Evolutionary conservation across 805 yeast species (phyloP).

Genomic region (Saccharomycopsis sp.): DNA sequence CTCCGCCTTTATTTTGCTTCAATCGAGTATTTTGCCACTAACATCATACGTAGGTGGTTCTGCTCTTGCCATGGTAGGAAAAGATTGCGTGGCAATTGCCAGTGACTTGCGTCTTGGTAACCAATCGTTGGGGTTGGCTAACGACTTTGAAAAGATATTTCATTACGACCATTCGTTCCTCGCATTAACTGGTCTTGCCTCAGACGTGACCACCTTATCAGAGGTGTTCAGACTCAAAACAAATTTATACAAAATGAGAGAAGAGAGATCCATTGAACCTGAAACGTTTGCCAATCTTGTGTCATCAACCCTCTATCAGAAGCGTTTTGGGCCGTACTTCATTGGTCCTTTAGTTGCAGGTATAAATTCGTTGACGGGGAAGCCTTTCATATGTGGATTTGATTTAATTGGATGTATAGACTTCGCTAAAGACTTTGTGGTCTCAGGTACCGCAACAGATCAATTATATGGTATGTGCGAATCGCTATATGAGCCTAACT

Average conservation of each 20-base stretch:
- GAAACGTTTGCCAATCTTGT: conserved; percentile 88
- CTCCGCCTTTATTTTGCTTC: too few species aligned
- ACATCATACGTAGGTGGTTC: conserved; percentile 61
- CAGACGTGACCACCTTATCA: conserved; percentile 82
- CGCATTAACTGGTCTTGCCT: conserved; percentile 91
- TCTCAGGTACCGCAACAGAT: conserved; percentile 93
- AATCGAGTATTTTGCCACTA: conserved; percentile 2
- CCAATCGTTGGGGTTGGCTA: conserved; percentile 87
- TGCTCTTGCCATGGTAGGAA: conserved; percentile 98
- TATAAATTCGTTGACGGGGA: conserved; percentile 66
- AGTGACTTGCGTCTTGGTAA: conserved; percentile 90
- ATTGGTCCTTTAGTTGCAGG: conserved; percentile 98
- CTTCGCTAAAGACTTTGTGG: conserved; percentile 89
- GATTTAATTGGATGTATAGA: conserved; percentile 97
- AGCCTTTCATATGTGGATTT: conserved; percentile 92
- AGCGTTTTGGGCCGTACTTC: conserved; percentile 93
- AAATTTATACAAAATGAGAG: conserved; percentile 82
- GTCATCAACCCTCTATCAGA: conserved; percentile 82
- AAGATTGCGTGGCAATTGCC: conserved; percentile 97
- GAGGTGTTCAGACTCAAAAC: conserved; percentile 80
- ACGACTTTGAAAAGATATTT: conserved; percentile 89
- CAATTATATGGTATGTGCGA: conserved; percentile 99
- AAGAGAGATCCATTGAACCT: conserved; percentile 90
- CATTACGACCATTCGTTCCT: conserved; percentile 78
- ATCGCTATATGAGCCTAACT: conserved; percentile 84